These are phyloP conservation scores for Blastobotrys niveus DNA, from an alignment of 1,139 yeast species.

Conservation along the genomic window DNA sequence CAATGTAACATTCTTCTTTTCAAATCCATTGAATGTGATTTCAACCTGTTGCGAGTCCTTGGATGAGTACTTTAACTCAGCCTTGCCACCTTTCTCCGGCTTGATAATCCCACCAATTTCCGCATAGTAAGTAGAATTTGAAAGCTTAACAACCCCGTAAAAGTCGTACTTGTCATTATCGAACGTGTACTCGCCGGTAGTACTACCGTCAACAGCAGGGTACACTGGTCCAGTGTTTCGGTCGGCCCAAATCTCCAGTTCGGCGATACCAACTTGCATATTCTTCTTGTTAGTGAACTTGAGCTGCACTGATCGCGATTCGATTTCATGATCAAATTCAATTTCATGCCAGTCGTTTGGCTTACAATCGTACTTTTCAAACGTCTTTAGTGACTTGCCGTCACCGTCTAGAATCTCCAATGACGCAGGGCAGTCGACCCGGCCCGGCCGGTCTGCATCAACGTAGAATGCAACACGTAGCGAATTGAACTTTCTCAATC, in stretches of 20 bases:
- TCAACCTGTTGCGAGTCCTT: background rate
- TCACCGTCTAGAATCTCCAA: background rate
- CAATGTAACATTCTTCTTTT: background rate
- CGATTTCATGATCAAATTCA: background rate
- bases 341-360: background rate
- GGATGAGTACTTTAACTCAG: background rate
- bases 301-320: background rate
- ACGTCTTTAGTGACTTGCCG: background rate
- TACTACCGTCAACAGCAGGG: background rate
- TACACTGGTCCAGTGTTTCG: background rate
- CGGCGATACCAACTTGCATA: background rate
- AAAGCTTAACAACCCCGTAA: background rate
- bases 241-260: background rate
- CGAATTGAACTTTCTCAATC: background rate
- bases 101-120: slow-evolving; percentile 3
- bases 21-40: background rate
- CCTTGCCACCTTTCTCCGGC: background rate
- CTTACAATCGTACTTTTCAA: background rate
- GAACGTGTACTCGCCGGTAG: background rate
- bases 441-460: background rate
- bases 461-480: background rate
- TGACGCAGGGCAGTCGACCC: background rate
- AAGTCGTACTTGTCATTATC: background rate
- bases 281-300: background rate
- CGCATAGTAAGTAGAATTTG: background rate